phyloP scores from a whole-genome alignment of 2,329 filamentous ascomycete species.

The Aspergillus terreus region DNA sequence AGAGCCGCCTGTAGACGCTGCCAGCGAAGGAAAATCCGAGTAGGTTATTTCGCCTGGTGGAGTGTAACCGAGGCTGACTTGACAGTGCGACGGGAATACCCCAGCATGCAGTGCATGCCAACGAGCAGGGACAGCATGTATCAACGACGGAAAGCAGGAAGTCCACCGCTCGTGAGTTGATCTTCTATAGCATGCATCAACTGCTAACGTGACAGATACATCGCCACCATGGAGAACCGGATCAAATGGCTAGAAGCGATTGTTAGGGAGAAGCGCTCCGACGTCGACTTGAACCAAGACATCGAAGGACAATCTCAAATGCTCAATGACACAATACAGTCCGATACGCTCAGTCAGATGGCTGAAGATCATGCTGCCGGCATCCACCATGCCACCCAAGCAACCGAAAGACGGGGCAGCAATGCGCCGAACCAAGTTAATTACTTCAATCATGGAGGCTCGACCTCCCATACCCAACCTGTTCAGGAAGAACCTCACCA shows the following conservation, averaged over 20 bases:
- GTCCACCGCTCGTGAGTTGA: constrained; percentile 40
- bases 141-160: constrained; percentile 45
- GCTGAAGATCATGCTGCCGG: background rate
- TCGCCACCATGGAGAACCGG: constrained; percentile 38
- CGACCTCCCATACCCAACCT: background rate
- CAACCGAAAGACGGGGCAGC: background rate
- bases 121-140: constrained; percentile 41
- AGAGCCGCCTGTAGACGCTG: constrained; percentile 37
- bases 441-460: background rate
- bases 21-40: constrained; percentile 50
- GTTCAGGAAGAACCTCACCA: constrained; percentile 8
- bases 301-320: constrained; percentile 7
- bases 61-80: background rate
- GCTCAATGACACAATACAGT: background rate
- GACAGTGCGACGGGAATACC: constrained; percentile 44
- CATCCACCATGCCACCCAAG: background rate
- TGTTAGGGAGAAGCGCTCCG: constrained; percentile 40
- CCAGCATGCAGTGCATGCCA: constrained; percentile 45
- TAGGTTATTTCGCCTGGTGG: constrained; percentile 18
- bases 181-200: background rate
- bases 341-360: background rate
- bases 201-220: constrained; percentile 22
- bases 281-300: constrained; percentile 37
- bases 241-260: constrained; percentile 48
- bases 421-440: background rate